Base-by-base conservation (phyloP, 225 moss, liverwort and hornwort genomes). In the Rhytidiadelphus loreus region DNA sequence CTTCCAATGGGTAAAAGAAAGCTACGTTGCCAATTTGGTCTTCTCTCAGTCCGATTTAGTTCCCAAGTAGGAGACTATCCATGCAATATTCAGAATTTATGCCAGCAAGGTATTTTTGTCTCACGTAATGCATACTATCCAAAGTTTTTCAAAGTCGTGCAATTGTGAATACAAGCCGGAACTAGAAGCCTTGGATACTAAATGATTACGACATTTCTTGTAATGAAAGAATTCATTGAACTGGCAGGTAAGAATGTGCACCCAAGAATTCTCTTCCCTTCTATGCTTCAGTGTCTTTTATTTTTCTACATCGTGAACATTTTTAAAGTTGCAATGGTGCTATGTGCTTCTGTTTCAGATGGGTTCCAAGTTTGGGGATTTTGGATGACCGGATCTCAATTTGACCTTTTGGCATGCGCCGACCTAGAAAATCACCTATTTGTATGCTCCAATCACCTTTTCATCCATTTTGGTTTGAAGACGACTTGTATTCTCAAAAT, bases 171-270 rank as follows among this genome's bases (percentile, higher is more conserved):
- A 11, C n/a, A 43, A 41, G n/a, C n/a, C n/a, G 22, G 32, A 71
- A 71, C 17, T 58, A 8, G 56, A 35, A 58, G 24, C 9, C 11
- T 48, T 60, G 48, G 46, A 35, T 28, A 16, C 24, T 17, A 33
- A 58, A 17, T 58, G 44, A 21, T 7, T 30, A 26, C 2, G 28
- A 53, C 9, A 68, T n/a, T n/a, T n/a, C 2, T 39, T 62, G 62
- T 82, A 57, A 71, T 33, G 57, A 41, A 53, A 84, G 30, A 6
- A n/a, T 68, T n/a, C n/a, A 25, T 11, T 89, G n/a, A 23, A 35
- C 44, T 73, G 59, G 35, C 94, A 94, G 94, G 92, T 33, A n/a
- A n/a, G n/a, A n/a, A n/a, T 81, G 80, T 89, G 35, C 81, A 88
- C 18, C 92, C 92, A 25, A 89, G 85, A 77, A 85, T 83, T 56